Evolutionary conservation across 1,139 yeast species (phyloP).

Genomic region (Hanseniaspora gamundiae): DNA sequence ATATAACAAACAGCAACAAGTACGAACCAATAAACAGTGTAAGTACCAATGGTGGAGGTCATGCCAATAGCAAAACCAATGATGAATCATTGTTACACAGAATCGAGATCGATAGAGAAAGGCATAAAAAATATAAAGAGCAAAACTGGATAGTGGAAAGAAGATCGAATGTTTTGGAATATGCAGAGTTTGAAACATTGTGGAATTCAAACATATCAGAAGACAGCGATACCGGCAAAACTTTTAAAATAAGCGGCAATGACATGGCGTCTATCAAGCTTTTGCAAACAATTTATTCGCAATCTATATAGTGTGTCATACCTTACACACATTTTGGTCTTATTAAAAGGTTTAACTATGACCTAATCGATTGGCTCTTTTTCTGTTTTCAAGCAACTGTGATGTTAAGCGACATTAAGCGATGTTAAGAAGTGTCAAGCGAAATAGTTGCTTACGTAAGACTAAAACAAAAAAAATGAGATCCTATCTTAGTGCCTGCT

Average conservation of each 20-base stretch:
- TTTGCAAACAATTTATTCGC: too few relatives aligned
- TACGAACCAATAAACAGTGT: background rate
- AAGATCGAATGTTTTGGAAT: constrained; percentile 12
- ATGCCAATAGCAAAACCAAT: background rate
- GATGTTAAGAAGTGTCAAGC: too few relatives aligned
- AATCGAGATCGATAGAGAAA: constrained; percentile 25
- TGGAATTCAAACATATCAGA: constrained; percentile 10
- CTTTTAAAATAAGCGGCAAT: background rate
- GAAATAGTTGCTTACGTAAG: too few relatives aligned
- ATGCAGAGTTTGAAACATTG: constrained; percentile 14
- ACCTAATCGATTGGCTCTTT: too few relatives aligned
- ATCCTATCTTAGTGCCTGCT: too few relatives aligned
- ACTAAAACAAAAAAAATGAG: too few relatives aligned
- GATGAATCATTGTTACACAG: constrained; percentile 15
- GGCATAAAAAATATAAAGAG: constrained; percentile 24
- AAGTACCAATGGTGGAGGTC: background rate
- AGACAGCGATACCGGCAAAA: background rate
- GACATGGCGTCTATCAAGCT: background rate
- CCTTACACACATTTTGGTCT: too few relatives aligned
- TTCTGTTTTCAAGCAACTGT: too few relatives aligned
- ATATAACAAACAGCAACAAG: too few relatives aligned
- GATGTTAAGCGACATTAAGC: too few relatives aligned
- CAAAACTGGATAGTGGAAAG: constrained; percentile 21
- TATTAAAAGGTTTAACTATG: too few relatives aligned
- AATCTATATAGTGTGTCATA: too few relatives aligned